Evolutionary conservation across 116 monocot genomes (phyloP), one percentile per base, ranked within the genome.

Genomic region (Dioscorea cayenensis): DNA sequence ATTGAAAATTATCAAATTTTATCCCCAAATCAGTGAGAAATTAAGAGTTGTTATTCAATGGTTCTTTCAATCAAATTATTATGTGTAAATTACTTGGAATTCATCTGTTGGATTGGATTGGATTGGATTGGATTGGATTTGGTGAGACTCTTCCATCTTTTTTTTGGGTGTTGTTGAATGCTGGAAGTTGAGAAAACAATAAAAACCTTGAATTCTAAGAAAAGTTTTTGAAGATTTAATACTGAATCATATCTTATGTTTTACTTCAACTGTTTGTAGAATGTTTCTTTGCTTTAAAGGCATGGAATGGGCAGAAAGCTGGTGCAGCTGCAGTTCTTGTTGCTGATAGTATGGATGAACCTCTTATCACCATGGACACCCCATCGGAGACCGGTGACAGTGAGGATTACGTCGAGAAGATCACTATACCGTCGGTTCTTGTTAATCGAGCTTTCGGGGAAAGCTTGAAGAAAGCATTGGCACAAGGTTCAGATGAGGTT

Each of bases 291-390:
- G 86, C 94, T 35, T 64, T 79, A 61, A 94, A 94, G 74, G 83
- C 85, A 65, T 94, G 90, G 90, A 82, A 94, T 51, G 94, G 66
- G 16, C 94, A 94, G 70, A 72, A 86, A 29, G 83, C 94, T 1
- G 94, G 90, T 37, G 94, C 84, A 0, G 90, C 88, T 13, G 94
- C 90, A 0, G 86, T 94, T 6, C 81, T 94, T 10, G 82, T 94
- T 28, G 76, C 82, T 3, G 94, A 94, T 80, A 84, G 69, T 66
- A 52, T 75, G 18, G 88, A 88, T 43, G 94, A 94, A 67, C 88
- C 85, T 22, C 71, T 94, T 59, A 73, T 94, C 36, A 94, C 94
- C 63, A 94, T 94, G 94, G 94, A 90, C 71, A 88, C 78, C 18
- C 94, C 94, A 2, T 74, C 80, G 38, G 88, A 82, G 25, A 83